Percentiles rank a stretch among this genome's conserved stretches.
These are phyloP conservation scores for Paecilomyces variotii DNA, from an alignment of 2,329 filamentous ascomycete species.

Conservation along the genomic window DNA sequence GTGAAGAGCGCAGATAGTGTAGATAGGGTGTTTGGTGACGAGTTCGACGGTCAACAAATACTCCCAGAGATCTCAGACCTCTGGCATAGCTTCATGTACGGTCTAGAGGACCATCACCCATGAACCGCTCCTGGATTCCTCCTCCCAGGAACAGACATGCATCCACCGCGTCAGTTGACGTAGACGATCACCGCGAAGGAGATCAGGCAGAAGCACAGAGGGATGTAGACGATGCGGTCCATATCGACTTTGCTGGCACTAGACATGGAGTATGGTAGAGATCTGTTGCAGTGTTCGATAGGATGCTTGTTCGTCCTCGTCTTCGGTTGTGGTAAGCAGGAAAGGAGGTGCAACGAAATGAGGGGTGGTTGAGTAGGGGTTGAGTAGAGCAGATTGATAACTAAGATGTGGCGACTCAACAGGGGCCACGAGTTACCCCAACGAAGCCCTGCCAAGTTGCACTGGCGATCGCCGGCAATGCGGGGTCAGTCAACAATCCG, in stretches of 20 bases:
- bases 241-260: slow-evolving; percentile 11
- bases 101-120: background rate
- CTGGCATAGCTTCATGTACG: background rate
- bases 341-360: background rate
- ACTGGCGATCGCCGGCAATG: background rate
- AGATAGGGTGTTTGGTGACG: background rate
- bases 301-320: background rate
- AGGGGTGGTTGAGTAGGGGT: background rate
- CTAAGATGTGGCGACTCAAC: background rate
- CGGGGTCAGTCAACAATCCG: background rate
- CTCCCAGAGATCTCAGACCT: background rate
- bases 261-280: background rate
- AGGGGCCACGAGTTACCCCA: background rate
- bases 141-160: background rate
- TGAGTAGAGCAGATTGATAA: background rate
- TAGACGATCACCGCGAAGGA: slow-evolving; percentile 31
- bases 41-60: background rate
- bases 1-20: background rate
- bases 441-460: background rate
- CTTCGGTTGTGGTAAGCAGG: background rate
- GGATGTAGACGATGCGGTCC: slow-evolving; percentile 28
- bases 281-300: background rate
- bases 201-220: slow-evolving; percentile 28
- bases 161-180: slow-evolving; percentile 16
- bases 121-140: background rate